Conservation (phyloP, 2,329 filamentous ascomycete genomes). For the Pyrenophora tritici-repentis region DNA sequence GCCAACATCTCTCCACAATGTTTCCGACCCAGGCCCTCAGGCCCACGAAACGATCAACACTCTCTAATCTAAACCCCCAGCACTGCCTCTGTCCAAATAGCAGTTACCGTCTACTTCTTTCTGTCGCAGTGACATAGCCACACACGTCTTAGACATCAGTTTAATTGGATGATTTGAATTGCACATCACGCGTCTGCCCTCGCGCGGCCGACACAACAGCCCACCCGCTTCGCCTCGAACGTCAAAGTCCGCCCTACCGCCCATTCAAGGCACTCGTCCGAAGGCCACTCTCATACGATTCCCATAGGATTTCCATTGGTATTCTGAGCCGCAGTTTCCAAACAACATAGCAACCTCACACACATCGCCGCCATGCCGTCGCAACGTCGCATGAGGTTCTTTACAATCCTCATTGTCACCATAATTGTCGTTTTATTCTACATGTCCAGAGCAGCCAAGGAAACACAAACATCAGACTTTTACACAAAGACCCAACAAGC, state of each 20-base stretch:
- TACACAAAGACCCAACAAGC: slow-evolving; percentile 64
- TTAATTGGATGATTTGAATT: neutral
- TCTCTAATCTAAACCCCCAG: neutral
- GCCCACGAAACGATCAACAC: slow-evolving; percentile 8
- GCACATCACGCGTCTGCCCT: slow-evolving; percentile 1
- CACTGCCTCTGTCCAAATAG: slow-evolving; percentile 1
- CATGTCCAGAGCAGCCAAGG: slow-evolving; percentile 67
- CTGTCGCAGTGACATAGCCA: neutral
- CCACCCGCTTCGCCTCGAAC: neutral
- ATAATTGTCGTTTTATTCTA: slow-evolving; percentile 72
- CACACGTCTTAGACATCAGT: neutral
- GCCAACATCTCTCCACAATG: slow-evolving; percentile 16
- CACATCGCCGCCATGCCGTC: slow-evolving; percentile 40
- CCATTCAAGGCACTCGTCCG: no score
- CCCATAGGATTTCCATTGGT: neutral
- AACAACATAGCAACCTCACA: slow-evolving; percentile 1
- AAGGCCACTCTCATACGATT: no score
- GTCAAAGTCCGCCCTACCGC: neutral
- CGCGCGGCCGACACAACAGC: slow-evolving; percentile 1
- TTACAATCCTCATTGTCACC: slow-evolving; percentile 67
- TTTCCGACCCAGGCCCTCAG: slow-evolving; percentile 1
- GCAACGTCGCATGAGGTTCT: slow-evolving; percentile 68
- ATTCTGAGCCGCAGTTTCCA: neutral
- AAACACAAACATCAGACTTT: slow-evolving; percentile 59
- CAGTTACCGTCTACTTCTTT: slow-evolving; percentile 2